A percentile compares a stretch with the other conserved stretches of the same genome.
phyloP scores from a whole-genome alignment of 768 basidiomycete species.

The Amanita thiersii region DNA sequence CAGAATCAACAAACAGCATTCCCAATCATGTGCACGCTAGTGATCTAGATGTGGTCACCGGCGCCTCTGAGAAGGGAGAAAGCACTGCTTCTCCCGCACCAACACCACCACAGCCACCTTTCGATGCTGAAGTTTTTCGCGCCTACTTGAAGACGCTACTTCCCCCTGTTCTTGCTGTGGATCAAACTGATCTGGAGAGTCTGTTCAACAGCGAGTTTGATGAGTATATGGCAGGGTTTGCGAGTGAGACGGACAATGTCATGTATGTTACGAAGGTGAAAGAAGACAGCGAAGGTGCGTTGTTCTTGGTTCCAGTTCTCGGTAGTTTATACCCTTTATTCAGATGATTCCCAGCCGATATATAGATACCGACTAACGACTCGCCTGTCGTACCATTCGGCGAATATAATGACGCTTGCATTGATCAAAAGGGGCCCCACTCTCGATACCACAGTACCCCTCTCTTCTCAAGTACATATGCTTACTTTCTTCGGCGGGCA shows the following conservation, averaged over 20 bases:
- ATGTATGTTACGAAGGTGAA: conserved; percentile 77
- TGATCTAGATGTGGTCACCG: conserved; percentile 4
- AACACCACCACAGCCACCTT: conserved; percentile 26
- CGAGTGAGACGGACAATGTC: conserved; percentile 65
- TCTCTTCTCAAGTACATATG: conserved; percentile 84
- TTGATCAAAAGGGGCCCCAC: conserved; percentile 91
- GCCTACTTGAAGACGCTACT: conserved; percentile 65
- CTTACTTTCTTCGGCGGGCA: conserved; percentile 87
- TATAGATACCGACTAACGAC: conserved; percentile 63
- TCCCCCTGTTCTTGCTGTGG: conserved; percentile 76
- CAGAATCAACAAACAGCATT: conserved; percentile 3
- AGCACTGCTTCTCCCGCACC: background rate
- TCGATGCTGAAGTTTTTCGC: conserved; percentile 66
- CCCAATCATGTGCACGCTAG: background rate
- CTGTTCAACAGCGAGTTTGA: conserved; percentile 70
- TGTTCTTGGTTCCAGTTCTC: conserved; percentile 6
- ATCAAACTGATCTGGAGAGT: conserved; percentile 52
- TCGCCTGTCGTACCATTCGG: conserved; percentile 71
- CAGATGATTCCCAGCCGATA: conserved; percentile 60
- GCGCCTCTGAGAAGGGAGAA: conserved; percentile 2
- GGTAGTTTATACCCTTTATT: conserved; percentile 9
- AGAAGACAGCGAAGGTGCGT: conserved; percentile 67
- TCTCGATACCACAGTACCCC: conserved; percentile 71
- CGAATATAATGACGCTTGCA: conserved; percentile 80
- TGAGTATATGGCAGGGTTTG: conserved; percentile 69